Evolutionary conservation across 1,139 yeast species (phyloP).

Genomic region (Diutina ranongensis): DNA sequence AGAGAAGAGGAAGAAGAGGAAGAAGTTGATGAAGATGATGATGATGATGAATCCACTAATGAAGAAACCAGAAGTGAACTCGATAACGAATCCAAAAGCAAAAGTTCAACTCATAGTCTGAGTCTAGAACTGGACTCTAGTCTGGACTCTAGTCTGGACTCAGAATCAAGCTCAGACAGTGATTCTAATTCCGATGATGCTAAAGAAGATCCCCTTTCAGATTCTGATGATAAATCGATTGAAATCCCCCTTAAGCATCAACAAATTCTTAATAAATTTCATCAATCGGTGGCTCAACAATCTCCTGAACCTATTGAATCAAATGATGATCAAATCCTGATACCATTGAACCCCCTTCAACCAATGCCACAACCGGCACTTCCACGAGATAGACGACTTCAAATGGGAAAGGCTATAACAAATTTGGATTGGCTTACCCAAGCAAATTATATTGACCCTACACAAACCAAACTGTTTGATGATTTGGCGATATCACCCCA

Average conservation of each 20-base stretch:
- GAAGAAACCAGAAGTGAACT: too few species aligned
- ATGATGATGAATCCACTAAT: neutral
- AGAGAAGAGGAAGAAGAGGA: neutral
- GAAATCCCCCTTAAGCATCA: neutral
- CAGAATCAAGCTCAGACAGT: neutral
- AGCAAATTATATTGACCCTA: slow-evolving; percentile 47
- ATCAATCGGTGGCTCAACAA: neutral
- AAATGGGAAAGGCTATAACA: slow-evolving; percentile 27
- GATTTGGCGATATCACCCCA: slow-evolving; percentile 30
- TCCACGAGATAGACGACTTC: slow-evolving; percentile 37
- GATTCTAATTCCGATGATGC: neutral
- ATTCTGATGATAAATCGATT: neutral
- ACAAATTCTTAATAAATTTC: slow-evolving; percentile 1
- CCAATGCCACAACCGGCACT: slow-evolving; percentile 80
- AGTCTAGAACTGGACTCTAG: neutral
- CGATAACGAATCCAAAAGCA: neutral
- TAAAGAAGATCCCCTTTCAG: neutral
- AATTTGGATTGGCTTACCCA: slow-evolving; percentile 55
- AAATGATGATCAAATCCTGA: neutral
- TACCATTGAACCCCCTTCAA: slow-evolving; percentile 22
- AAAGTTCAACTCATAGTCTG: neutral
- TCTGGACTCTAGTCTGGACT: neutral
- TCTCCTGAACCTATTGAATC: neutral
- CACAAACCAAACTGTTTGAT: slow-evolving; percentile 26
- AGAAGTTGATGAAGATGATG: slow-evolving; percentile 1